Evolutionary conservation across 768 basidiomycete genomes (phyloP).

Genomic region (Tylopilus plumbeoviolaceoides): DNA sequence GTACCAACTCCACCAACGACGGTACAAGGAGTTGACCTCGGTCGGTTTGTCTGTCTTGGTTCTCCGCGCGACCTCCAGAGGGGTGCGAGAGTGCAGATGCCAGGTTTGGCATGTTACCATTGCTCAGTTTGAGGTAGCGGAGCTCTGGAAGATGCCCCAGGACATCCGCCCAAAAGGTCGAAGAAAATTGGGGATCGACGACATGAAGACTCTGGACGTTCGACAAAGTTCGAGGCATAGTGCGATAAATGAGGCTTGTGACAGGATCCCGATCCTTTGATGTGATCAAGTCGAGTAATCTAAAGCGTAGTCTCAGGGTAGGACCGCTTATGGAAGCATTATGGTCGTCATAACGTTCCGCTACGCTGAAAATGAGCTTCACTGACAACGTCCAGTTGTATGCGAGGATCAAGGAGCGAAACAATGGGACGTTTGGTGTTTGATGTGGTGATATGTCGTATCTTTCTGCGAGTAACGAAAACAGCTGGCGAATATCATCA

Average conservation of each 20-base stretch:
- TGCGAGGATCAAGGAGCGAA: too few species aligned
- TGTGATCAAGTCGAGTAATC: too few species aligned
- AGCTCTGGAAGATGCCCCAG: background rate
- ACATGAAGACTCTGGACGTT: background rate
- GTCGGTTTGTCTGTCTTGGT: background rate
- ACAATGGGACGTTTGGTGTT: too few species aligned
- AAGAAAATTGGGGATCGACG: background rate
- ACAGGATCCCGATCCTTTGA: background rate
- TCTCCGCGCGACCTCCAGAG: background rate
- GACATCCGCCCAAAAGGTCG: conserved; percentile 1
- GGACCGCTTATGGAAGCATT: too few species aligned
- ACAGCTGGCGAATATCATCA: background rate
- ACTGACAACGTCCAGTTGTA: too few species aligned
- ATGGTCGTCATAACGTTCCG: background rate
- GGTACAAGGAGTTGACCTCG: background rate
- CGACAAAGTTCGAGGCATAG: background rate
- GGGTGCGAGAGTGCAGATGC: background rate
- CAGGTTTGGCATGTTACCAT: background rate
- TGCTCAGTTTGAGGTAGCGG: background rate
- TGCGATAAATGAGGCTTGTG: background rate
- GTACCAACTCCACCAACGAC: too few species aligned
- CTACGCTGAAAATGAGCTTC: background rate
- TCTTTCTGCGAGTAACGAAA: background rate
- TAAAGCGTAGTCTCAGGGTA: too few species aligned
- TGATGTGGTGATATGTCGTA: background rate